Conservation (phyloP, 768 basidiomycete species). For the Collybia sordida region DNA sequence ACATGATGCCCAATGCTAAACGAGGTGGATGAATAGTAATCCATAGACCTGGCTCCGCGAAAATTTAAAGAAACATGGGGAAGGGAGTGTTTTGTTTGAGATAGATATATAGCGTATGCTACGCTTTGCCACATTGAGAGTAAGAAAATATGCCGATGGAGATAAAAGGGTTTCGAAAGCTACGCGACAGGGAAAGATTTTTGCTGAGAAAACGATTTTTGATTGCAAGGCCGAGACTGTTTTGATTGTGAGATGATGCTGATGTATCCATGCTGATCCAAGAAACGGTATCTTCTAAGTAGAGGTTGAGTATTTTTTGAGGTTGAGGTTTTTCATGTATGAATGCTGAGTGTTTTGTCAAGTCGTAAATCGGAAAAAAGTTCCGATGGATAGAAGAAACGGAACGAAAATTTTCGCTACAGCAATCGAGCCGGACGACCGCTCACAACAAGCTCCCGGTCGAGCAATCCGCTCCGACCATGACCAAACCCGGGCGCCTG, state of each 20-base stretch:
- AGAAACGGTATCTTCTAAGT: conserved; percentile 9
- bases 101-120: conserved; percentile 1
- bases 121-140: background rate
- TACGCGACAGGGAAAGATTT: conserved; percentile 11
- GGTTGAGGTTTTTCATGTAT: conserved; percentile 1
- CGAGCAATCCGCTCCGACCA: conserved; percentile 63
- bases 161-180: conserved; percentile 13
- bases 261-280: conserved; percentile 8
- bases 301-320: conserved; percentile 3
- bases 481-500: conserved; percentile 61
- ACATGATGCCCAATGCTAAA: too few relatives aligned
- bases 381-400: conserved; percentile 4
- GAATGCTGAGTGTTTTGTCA: conserved; percentile 1
- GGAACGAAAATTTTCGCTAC: conserved; percentile 1
- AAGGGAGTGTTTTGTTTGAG: background rate
- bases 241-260: conserved; percentile 7
- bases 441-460: conserved; percentile 34
- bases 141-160: background rate
- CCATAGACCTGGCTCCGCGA: too few relatives aligned
- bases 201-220: conserved; percentile 16
- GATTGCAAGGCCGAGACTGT: conserved; percentile 4
- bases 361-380: conserved; percentile 3
- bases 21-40: too few relatives aligned
- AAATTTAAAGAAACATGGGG: background rate
- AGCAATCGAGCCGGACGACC: conserved; percentile 13